phyloP scores from a whole-genome alignment of 2,329 filamentous ascomycete genomes.

The Gaeumannomyces tritici region DNA sequence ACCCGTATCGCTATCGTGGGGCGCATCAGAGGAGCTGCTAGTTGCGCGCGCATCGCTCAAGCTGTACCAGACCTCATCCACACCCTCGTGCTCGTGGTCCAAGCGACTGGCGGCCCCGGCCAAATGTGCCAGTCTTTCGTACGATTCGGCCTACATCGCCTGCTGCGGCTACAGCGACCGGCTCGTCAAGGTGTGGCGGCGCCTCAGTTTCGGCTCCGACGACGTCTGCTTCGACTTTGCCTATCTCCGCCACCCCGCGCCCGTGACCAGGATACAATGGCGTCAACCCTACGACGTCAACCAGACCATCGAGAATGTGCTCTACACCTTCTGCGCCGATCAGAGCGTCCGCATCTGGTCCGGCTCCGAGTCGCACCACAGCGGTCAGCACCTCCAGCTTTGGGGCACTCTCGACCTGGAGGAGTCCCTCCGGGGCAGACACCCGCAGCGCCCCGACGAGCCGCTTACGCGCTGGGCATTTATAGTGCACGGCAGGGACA shows the following conservation, averaged over 20 bases:
- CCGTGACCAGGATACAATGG: slow-evolving; percentile 83
- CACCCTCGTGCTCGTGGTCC: slow-evolving; percentile 58
- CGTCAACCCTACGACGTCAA: slow-evolving; percentile 66
- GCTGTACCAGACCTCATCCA: slow-evolving; percentile 46
- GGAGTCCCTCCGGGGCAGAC: slow-evolving; percentile 49
- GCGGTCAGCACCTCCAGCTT: slow-evolving; percentile 59
- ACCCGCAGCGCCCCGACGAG: slow-evolving; percentile 8
- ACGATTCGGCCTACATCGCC: slow-evolving; percentile 79
- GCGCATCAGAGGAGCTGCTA: slow-evolving; percentile 73
- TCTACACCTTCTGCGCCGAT: slow-evolving; percentile 84
- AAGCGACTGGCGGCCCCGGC: slow-evolving; percentile 62
- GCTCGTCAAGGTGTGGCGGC: slow-evolving; percentile 86
- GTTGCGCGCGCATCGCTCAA: slow-evolving; percentile 61
- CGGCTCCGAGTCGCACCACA: slow-evolving; percentile 58
- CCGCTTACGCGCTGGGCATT: slow-evolving; percentile 54
- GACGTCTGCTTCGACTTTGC: slow-evolving; percentile 83
- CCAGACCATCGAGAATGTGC: slow-evolving; percentile 72
- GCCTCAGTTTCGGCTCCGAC: slow-evolving; percentile 72
- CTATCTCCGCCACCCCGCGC: slow-evolving; percentile 75
- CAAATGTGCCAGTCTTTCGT: slow-evolving; percentile 70
- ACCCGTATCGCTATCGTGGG: slow-evolving; percentile 64
- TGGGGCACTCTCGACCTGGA: slow-evolving; percentile 75
- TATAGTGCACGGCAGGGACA: slow-evolving; percentile 73
- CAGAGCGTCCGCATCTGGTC: slow-evolving; percentile 77
- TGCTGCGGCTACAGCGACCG: slow-evolving; percentile 70